Evolutionary conservation across 495 filamentous ascomycete genomes (phyloP).

Genomic region (Penicillium goetzii): DNA sequence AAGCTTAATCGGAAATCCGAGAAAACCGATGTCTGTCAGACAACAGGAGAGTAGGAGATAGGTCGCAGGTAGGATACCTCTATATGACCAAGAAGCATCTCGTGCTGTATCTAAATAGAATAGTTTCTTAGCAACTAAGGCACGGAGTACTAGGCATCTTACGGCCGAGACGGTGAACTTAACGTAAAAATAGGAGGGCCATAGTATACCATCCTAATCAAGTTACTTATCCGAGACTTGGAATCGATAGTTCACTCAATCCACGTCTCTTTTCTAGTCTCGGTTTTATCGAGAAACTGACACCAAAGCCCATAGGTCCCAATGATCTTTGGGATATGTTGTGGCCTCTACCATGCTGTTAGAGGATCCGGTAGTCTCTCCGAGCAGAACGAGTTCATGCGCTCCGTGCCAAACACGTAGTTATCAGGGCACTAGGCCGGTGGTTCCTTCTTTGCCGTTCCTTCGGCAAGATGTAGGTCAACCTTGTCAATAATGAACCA

Average conservation of each 20-base stretch:
- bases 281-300: not conserved
- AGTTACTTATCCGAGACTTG: not conserved
- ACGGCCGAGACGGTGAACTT: not conserved
- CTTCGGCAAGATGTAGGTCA: too few relatives aligned
- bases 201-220: not conserved
- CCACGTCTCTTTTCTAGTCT: not conserved
- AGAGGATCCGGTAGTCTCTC: too few relatives aligned
- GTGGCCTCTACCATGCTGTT: too few relatives aligned
- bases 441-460: too few relatives aligned
- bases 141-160: not conserved
- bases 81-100: not conserved
- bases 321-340: not conserved
- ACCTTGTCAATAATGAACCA: too few relatives aligned
- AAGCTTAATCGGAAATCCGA: not conserved
- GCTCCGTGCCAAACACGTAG: too few relatives aligned
- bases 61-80: not conserved
- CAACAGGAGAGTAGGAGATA: not conserved
- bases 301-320: not conserved
- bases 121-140: not conserved
- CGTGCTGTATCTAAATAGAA: not conserved
- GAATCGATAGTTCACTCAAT: not conserved
- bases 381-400: too few relatives aligned
- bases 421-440: too few relatives aligned
- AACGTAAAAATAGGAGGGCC: not conserved
- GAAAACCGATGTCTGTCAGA: not conserved